These are phyloP conservation scores for Coelastrella sp. DNA, from an alignment of 139 green algal genomes.

Conservation along the genomic window DNA sequence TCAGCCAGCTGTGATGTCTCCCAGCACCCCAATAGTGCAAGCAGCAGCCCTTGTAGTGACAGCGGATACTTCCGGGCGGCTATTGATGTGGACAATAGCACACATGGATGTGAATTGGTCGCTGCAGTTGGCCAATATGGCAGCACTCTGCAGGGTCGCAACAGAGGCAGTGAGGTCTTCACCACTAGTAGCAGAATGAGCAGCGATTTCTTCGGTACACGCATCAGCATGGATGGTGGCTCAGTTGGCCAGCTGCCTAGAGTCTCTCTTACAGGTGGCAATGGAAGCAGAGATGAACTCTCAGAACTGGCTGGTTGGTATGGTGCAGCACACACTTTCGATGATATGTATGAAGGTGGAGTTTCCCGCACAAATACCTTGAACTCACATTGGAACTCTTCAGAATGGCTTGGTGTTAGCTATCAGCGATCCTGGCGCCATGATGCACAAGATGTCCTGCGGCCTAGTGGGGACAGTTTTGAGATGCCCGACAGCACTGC, in stretches of 20 bases:
- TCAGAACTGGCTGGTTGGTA: background rate
- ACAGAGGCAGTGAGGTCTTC: background rate
- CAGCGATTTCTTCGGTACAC: slow-evolving; percentile 31
- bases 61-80: slow-evolving; percentile 30
- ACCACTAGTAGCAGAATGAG: background rate
- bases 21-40: background rate
- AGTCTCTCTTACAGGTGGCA: background rate
- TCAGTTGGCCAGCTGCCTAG: background rate
- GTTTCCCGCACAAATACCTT: background rate
- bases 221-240: slow-evolving; percentile 43
- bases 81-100: too few relatives aligned
- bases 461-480: too few relatives aligned
- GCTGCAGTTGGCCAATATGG: background rate
- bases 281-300: background rate
- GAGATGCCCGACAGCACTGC: too few relatives aligned
- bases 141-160: background rate
- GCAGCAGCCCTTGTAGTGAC: slow-evolving; percentile 29
- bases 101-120: too few relatives aligned
- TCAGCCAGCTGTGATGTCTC: background rate
- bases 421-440: slow-evolving; percentile 33
- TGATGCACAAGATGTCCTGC: background rate
- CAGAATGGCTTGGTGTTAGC: slow-evolving; percentile 30
- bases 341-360: background rate
- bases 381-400: background rate
- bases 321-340: background rate